These are phyloP conservation scores for Nissolia schottii DNA, from an alignment of 306 rosid genomes.

Conservation along the genomic window DNA sequence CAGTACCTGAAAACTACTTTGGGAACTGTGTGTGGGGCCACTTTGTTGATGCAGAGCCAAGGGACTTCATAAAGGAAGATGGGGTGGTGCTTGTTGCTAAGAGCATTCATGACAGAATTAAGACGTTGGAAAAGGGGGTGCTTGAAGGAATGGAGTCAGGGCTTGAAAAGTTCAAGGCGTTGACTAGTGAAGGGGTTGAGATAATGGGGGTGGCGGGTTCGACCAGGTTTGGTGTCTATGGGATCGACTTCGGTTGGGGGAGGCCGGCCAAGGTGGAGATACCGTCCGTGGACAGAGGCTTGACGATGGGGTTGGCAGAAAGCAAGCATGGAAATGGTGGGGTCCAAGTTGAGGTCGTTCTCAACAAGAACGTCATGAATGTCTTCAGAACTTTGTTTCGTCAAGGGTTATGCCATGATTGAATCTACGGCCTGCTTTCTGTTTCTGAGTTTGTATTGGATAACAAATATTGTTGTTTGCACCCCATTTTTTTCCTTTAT, in stretches of 20 bases:
- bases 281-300: constrained; percentile 15
- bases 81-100: constrained; percentile 9
- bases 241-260: constrained; percentile 50
- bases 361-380: too few relatives aligned
- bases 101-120: not conserved
- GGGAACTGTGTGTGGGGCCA: constrained; percentile 9
- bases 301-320: constrained; percentile 23
- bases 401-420: too few relatives aligned
- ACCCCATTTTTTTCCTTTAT: too few relatives aligned
- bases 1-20: not conserved
- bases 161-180: not conserved
- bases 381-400: too few relatives aligned
- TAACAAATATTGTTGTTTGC: too few relatives aligned
- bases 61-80: not conserved
- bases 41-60: not conserved
- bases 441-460: too few relatives aligned
- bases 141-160: not conserved
- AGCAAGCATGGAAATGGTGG: constrained; percentile 16
- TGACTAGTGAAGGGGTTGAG: not conserved
- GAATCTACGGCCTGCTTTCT: too few relatives aligned
- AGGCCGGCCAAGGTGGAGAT: constrained; percentile 41
- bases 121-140: not conserved
- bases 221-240: constrained; percentile 38
- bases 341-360: constrained; percentile 24
- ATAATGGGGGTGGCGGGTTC: constrained; percentile 35